A percentile compares a stretch with the other conserved stretches of the same genome.
These are phyloP conservation scores for Paraphoma chrysanthemicola DNA, from an alignment of 2,329 filamentous ascomycete genomes.

Conservation along the genomic window DNA sequence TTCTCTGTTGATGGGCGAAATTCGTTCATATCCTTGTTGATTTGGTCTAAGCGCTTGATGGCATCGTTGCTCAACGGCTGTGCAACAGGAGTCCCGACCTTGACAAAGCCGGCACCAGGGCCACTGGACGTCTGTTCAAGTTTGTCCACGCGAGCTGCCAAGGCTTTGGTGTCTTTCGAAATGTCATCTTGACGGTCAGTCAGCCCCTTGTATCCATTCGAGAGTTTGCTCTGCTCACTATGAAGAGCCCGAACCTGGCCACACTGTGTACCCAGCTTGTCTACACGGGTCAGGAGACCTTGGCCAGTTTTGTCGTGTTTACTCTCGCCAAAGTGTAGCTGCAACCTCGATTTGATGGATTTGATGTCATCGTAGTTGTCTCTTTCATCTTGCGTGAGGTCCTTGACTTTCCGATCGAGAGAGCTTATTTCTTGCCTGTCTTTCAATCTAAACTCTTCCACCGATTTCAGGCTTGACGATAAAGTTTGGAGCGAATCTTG, in stretches of 20 bases:
- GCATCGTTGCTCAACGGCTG: background rate
- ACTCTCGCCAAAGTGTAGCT: background rate
- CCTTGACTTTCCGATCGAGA: background rate
- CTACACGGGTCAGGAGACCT: background rate
- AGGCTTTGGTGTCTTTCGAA: background rate
- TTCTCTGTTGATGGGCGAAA: background rate
- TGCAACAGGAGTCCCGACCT: background rate
- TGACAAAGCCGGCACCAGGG: background rate
- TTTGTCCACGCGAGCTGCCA: background rate
- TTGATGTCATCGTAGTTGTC: background rate
- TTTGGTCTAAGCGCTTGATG: background rate
- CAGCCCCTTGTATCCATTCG: background rate
- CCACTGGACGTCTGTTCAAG: background rate
- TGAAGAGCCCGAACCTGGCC: background rate
- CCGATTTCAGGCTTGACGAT: background rate
- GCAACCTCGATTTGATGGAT: background rate
- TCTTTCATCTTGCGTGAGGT: background rate
- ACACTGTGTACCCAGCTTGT: background rate
- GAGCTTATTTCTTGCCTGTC: no score
- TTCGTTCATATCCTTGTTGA: background rate
- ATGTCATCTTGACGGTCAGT: background rate
- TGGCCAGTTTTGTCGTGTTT: background rate
- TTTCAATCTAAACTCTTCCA: background rate
- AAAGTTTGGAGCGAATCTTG: background rate
- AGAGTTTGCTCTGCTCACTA: background rate